phyloP scores from a whole-genome alignment of 306 rosid genomes.

The Cercis canadensis region DNA sequence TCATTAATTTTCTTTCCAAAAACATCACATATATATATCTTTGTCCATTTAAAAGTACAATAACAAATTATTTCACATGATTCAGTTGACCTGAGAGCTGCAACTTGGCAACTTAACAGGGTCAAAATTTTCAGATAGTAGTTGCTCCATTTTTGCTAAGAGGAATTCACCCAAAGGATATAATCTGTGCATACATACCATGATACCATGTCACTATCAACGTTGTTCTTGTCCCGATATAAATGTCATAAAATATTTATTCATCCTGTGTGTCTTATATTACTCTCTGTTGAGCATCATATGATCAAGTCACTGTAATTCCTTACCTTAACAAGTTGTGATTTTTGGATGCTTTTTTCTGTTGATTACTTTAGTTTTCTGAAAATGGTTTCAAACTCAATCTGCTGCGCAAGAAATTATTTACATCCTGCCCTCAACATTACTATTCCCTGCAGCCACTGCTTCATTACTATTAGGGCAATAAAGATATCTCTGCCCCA shows the following conservation, averaged over 20 bases:
- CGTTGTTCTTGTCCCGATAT: too few relatives aligned
- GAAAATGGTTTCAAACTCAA: slow-evolving; percentile 13
- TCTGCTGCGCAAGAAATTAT: slow-evolving; percentile 13
- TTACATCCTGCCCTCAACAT: neutral
- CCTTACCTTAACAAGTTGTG: too few relatives aligned
- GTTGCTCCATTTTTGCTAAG: neutral
- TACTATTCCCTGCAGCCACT: slow-evolving; percentile 9
- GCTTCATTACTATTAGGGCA: slow-evolving; percentile 17
- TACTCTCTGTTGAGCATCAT: neutral
- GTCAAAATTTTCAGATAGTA: neutral
- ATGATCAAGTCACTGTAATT: neutral
- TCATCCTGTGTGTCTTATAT: neutral
- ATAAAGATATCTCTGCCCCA: neutral
- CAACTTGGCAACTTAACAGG: neutral
- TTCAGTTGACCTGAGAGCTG: neutral
- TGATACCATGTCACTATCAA: too few relatives aligned
- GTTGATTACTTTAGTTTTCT: slow-evolving; percentile 27
- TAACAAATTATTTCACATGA: too few relatives aligned
- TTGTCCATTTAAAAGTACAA: too few relatives aligned
- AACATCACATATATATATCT: too few relatives aligned
- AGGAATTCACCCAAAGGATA: too few relatives aligned
- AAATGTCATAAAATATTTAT: too few relatives aligned
- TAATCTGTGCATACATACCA: too few relatives aligned
- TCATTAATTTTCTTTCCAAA: too few relatives aligned
- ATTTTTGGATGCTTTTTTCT: slow-evolving; percentile 19